Percentiles rank a stretch among this genome's conserved stretches.
Evolutionary conservation across 1,284 basidiomycete species (phyloP).

Genomic region (Waitea zeae): DNA sequence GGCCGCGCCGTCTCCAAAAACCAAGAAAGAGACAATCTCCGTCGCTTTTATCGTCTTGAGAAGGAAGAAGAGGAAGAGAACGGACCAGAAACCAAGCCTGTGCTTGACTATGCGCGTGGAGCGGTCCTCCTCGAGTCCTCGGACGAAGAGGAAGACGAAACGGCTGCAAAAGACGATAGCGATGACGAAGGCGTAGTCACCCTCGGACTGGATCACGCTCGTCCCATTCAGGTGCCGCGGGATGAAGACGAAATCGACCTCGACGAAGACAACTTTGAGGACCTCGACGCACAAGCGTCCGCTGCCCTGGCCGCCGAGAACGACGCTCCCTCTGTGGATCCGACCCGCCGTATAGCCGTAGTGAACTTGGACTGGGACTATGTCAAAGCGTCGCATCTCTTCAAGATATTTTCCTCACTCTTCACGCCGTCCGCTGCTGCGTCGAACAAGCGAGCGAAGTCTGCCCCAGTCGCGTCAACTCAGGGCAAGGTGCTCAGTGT

Average conservation of each 20-base stretch:
- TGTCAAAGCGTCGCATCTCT: slow-evolving; percentile 80
- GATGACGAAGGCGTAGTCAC: slow-evolving; percentile 32
- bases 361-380: slow-evolving; percentile 99
- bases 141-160: slow-evolving; percentile 40
- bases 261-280: slow-evolving; percentile 55
- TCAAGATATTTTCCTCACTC: slow-evolving; percentile 85
- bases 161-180: too few species aligned
- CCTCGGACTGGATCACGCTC: slow-evolving; percentile 24
- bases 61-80: slow-evolving; percentile 23
- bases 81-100: slow-evolving; percentile 17
- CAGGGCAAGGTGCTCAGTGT: slow-evolving; percentile 60
- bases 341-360: slow-evolving; percentile 70
- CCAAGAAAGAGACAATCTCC: slow-evolving; percentile 61
- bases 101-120: slow-evolving; percentile 82
- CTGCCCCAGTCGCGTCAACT: slow-evolving; percentile 5
- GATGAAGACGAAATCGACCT: slow-evolving; percentile 44
- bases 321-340: slow-evolving; percentile 18
- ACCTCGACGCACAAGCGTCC: slow-evolving; percentile 59
- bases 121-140: slow-evolving; percentile 80
- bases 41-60: slow-evolving; percentile 70
- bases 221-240: slow-evolving; percentile 22
- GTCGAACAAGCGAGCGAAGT: background rate
- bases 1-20: slow-evolving; percentile 59
- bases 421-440: slow-evolving; percentile 41
- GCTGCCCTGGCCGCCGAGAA: slow-evolving; percentile 30